These are phyloP conservation scores for Calonectria pteridis DNA, from an alignment of 2,329 filamentous ascomycete genomes.

Conservation along the genomic window DNA sequence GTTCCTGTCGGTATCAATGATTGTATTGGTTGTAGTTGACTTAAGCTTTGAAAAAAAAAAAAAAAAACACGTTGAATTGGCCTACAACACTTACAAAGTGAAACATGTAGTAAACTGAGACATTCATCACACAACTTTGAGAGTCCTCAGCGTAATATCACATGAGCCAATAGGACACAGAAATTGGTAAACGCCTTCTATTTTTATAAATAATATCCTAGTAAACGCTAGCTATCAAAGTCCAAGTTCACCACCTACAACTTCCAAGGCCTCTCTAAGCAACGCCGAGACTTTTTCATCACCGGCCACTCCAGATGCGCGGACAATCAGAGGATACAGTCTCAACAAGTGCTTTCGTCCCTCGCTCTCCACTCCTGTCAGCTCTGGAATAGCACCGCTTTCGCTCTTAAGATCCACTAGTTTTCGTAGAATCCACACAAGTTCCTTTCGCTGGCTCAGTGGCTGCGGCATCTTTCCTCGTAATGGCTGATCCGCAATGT, in stretches of 20 bases:
- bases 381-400: constrained; percentile 74
- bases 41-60: not conserved
- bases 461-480: constrained; percentile 92
- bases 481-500: constrained; percentile 91
- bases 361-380: constrained; percentile 64
- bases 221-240: constrained; percentile 28
- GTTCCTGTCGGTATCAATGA: not conserved
- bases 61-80: not conserved
- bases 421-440: constrained; percentile 77
- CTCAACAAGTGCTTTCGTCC: constrained; percentile 81
- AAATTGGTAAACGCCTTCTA: not conserved
- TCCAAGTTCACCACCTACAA: constrained; percentile 67
- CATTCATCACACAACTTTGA: not conserved
- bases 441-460: constrained; percentile 81
- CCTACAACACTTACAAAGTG: not conserved
- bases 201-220: not conserved
- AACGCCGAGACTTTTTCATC: constrained; percentile 72
- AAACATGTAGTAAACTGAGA: not conserved
- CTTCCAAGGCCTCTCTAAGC: constrained; percentile 71
- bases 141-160: not conserved
- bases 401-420: constrained; percentile 78
- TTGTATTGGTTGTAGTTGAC: not conserved
- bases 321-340: constrained; percentile 82
- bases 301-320: constrained; percentile 68
- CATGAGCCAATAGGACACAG: not conserved